Evolutionary conservation across 2,329 filamentous ascomycete genomes (phyloP).

Genomic region (Aspergillus costaricaensis): DNA sequence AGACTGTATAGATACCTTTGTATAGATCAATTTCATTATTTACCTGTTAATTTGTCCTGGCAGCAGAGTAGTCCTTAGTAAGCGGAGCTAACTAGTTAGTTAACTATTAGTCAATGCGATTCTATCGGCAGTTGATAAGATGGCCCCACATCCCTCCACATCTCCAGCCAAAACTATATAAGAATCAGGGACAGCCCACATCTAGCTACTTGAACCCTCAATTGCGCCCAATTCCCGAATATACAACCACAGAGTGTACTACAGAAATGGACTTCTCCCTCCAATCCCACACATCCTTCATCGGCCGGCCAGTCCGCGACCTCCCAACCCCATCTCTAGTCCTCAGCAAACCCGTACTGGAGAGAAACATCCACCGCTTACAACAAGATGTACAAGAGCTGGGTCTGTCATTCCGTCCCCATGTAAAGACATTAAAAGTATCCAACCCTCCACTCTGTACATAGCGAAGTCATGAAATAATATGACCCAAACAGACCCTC

Average conservation of each 20-base stretch:
- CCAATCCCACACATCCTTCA: conserved; percentile 36
- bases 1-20: conserved; percentile 57
- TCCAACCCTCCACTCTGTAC: too few species aligned
- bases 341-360: conserved; percentile 41
- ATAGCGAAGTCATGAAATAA: too few species aligned
- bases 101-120: too few species aligned
- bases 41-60: too few species aligned
- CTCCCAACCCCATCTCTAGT: conserved; percentile 46
- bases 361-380: conserved; percentile 41
- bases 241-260: not conserved
- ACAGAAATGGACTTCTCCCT: conserved; percentile 35
- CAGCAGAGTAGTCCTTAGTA: too few species aligned
- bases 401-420: conserved; percentile 44
- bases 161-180: not conserved
- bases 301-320: conserved; percentile 36
- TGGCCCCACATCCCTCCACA: too few species aligned
- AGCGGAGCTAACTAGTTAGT: too few species aligned
- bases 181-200: not conserved
- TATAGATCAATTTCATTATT: too few species aligned
- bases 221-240: too few species aligned
- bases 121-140: too few species aligned
- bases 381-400: conserved; percentile 44
- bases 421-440: conserved; percentile 52
- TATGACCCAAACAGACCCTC: conserved; percentile 17
- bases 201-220: too few species aligned